Conservation (phyloP, 768 basidiomycete genomes). For the Pleurotus tuoliensis region DNA sequence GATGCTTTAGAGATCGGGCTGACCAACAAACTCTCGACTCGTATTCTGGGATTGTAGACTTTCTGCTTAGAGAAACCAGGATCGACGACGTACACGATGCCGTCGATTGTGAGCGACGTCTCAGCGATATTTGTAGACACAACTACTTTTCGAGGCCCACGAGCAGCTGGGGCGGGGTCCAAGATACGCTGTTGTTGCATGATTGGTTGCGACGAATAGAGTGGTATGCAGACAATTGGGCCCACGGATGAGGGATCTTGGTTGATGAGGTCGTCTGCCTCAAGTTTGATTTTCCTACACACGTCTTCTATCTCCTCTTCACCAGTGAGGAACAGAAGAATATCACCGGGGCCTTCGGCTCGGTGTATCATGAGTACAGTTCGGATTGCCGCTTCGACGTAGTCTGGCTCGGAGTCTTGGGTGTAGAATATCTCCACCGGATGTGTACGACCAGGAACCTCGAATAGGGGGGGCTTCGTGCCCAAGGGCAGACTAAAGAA, state of each 20-base stretch:
- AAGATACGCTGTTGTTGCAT: slow-evolving; percentile 95
- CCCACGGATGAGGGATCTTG: slow-evolving; percentile 73
- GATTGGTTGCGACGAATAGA: slow-evolving; percentile 92
- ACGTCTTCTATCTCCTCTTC: slow-evolving; percentile 98
- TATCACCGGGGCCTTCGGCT: slow-evolving; percentile 87
- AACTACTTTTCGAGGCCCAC: slow-evolving; percentile 75
- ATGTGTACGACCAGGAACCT: slow-evolving; percentile 88
- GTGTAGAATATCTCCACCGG: slow-evolving; percentile 95
- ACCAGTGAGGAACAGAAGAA: slow-evolving; percentile 92
- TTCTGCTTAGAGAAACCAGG: slow-evolving; percentile 92
- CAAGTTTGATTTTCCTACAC: slow-evolving; percentile 86
- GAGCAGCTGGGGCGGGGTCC: slow-evolving; percentile 71
- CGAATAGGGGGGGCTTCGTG: slow-evolving; percentile 71
- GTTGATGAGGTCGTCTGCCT: slow-evolving; percentile 78
- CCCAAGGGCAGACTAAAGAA: slow-evolving; percentile 65
- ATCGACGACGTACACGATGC: slow-evolving; percentile 48
- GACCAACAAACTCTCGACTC: slow-evolving; percentile 89
- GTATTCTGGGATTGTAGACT: slow-evolving; percentile 94
- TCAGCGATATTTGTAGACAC: slow-evolving; percentile 96
- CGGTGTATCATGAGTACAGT: slow-evolving; percentile 96
- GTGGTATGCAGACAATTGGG: slow-evolving; percentile 82
- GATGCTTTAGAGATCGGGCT: slow-evolving; percentile 95
- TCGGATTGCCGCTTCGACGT: slow-evolving; percentile 93
- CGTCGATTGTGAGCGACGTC: slow-evolving; percentile 95
- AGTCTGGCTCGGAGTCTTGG: slow-evolving; percentile 88